These are phyloP conservation scores for Murraya koenigii DNA, from an alignment of 345 rosid genomes.

Conservation along the genomic window DNA sequence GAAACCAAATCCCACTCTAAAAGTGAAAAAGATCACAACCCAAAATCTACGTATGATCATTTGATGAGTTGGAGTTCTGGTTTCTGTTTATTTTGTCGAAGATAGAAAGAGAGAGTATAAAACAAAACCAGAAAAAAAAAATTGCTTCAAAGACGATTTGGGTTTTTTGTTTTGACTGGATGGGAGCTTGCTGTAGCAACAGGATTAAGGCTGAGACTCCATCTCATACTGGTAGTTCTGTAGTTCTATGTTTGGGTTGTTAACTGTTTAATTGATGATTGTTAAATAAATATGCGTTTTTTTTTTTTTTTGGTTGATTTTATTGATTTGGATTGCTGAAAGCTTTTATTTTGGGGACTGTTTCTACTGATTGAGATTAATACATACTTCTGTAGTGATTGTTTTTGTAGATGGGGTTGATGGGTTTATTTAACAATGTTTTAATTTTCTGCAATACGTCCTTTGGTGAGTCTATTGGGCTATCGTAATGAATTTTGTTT, in stretches of 20 bases:
- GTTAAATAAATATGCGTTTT: neutral
- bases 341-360: neutral
- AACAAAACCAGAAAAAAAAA: neutral
- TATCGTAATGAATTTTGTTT: neutral
- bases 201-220: slow-evolving; percentile 81
- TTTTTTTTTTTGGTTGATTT: too few relatives aligned
- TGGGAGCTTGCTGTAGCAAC: slow-evolving; percentile 92
- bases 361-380: neutral
- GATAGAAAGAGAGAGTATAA: neutral
- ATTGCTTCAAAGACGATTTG: slow-evolving; percentile 15
- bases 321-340: neutral
- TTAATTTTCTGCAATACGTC: neutral
- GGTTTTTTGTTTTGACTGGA: slow-evolving; percentile 22
- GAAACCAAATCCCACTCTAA: neutral
- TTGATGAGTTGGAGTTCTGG: neutral
- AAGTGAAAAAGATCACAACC: neutral
- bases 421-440: neutral
- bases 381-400: neutral
- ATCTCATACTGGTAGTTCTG: slow-evolving; percentile 54
- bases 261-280: neutral
- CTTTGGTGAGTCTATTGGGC: neutral
- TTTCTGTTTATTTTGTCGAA: neutral
- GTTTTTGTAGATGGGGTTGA: neutral
- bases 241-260: slow-evolving; percentile 1
- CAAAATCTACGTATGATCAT: neutral